Evolutionary conservation across 2,329 filamentous ascomycete genomes (phyloP).

Genomic region (Cercospora beticola): DNA sequence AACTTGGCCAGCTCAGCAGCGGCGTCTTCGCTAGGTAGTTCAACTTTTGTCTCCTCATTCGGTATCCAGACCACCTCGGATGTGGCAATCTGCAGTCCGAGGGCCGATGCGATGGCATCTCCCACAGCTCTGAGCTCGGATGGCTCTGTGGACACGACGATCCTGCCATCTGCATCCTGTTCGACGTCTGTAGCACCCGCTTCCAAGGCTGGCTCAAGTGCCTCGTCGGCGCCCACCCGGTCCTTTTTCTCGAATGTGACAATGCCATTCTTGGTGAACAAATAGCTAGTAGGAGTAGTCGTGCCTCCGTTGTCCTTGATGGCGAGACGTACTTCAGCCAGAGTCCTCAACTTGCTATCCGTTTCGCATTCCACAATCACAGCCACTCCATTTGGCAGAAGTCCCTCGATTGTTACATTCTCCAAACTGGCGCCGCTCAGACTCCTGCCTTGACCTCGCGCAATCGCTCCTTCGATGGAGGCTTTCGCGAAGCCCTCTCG

Average conservation of each 20-base stretch:
- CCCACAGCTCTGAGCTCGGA: conserved; percentile 63
- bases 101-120: conserved; percentile 60
- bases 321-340: conserved; percentile 69
- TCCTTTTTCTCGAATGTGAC: conserved; percentile 66
- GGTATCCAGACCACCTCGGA: conserved; percentile 83
- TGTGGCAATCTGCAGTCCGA: conserved; percentile 67
- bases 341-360: conserved; percentile 71
- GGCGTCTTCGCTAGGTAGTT: conserved; percentile 58
- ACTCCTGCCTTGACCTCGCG: conserved; percentile 82
- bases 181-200: conserved; percentile 76
- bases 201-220: conserved; percentile 79
- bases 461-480: conserved; percentile 80
- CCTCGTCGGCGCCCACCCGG: conserved; percentile 62
- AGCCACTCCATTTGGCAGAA: conserved; percentile 71
- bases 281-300: conserved; percentile 72
- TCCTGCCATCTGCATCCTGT: conserved; percentile 64
- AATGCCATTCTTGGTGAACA: conserved; percentile 79
- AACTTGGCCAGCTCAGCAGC: conserved; percentile 61
- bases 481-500: conserved; percentile 82
- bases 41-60: conserved; percentile 74
- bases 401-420: conserved; percentile 72
- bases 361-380: conserved; percentile 83
- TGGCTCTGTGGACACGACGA: conserved; percentile 71
- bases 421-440: conserved; percentile 74
- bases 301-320: conserved; percentile 72